Percentiles rank a stretch among this genome's conserved stretches.
phyloP scores from a whole-genome alignment of 306 rosid species.

The Sesbania bispinosa region DNA sequence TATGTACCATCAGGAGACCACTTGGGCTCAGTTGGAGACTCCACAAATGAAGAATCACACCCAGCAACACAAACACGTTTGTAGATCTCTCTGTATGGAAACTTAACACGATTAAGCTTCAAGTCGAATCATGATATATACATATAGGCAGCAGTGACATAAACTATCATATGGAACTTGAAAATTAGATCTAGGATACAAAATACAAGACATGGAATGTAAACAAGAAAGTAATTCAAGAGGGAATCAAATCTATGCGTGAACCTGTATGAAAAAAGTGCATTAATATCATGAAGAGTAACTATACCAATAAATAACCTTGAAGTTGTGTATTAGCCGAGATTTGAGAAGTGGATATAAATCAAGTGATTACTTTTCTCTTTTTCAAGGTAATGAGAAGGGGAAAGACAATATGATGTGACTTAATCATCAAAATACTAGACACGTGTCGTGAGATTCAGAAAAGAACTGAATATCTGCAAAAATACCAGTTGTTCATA shows the following conservation, averaged over 20 bases:
- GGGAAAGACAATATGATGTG: neutral
- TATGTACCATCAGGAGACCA: constrained; percentile 81
- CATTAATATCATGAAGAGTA: constrained; percentile 2
- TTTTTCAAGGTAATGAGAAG: neutral
- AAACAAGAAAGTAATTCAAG: neutral
- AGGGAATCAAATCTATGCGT: neutral
- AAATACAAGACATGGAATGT: neutral
- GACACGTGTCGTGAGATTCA: neutral
- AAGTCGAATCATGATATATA: constrained; percentile 5
- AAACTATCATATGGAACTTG: neutral
- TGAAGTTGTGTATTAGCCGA: neutral
- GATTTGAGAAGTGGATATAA: constrained; percentile 8
- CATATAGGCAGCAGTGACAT: neutral
- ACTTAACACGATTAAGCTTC: constrained; percentile 13
- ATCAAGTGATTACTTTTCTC: constrained; percentile 5
- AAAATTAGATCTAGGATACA: neutral
- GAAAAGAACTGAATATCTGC: neutral
- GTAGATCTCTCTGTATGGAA: constrained; percentile 57
- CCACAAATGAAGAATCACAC: constrained; percentile 57
- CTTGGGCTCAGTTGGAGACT: constrained; percentile 94
- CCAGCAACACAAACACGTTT: constrained; percentile 76
- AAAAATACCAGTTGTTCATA: constrained; percentile 7
- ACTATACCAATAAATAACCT: constrained; percentile 7
- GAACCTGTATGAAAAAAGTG: neutral
- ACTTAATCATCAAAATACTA: neutral